Percentiles rank a stretch among this genome's conserved stretches.
phyloP scores from a whole-genome alignment of 805 yeast genomes.

The Wickerhamiella brachini region DNA sequence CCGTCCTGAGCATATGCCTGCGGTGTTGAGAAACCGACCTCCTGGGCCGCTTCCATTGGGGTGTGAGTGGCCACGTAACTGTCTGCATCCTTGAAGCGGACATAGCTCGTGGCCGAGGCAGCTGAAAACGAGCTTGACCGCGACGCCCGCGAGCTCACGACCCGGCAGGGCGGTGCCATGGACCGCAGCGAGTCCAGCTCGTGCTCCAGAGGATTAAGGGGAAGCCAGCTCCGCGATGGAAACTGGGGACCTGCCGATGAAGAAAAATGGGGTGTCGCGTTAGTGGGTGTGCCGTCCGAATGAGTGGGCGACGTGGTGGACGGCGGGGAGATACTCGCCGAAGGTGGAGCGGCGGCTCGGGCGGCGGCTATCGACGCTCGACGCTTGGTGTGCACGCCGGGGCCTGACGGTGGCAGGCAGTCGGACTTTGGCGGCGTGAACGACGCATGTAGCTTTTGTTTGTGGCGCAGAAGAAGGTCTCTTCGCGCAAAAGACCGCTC shows the following conservation, averaged over 20 bases:
- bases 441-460: conserved; percentile 67
- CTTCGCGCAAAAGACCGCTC: conserved; percentile 92
- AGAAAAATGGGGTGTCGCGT: neutral
- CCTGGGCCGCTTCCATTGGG: conserved; percentile 35
- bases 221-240: conserved; percentile 6
- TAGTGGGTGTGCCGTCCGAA: neutral
- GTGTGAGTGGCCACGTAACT: conserved; percentile 8
- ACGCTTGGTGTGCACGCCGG: neutral
- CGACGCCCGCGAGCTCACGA: conserved; percentile 8
- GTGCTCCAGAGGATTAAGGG: conserved; percentile 14
- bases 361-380: neutral
- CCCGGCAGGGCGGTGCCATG: conserved; percentile 9
- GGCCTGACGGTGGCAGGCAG: neutral
- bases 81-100: conserved; percentile 33
- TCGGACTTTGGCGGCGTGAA: conserved; percentile 17
- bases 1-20: conserved; percentile 30
- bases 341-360: neutral
- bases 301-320: neutral
- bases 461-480: conserved; percentile 62
- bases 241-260: neutral
- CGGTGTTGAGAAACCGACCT: conserved; percentile 73
- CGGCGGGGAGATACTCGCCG: neutral
- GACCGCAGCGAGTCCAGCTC: conserved; percentile 10
- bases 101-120: conserved; percentile 44
- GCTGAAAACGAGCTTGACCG: conserved; percentile 43